Evolutionary conservation across 371 early-diverging fungal genomes (phyloP).

Genomic region (Rhizopus microsporus): DNA sequence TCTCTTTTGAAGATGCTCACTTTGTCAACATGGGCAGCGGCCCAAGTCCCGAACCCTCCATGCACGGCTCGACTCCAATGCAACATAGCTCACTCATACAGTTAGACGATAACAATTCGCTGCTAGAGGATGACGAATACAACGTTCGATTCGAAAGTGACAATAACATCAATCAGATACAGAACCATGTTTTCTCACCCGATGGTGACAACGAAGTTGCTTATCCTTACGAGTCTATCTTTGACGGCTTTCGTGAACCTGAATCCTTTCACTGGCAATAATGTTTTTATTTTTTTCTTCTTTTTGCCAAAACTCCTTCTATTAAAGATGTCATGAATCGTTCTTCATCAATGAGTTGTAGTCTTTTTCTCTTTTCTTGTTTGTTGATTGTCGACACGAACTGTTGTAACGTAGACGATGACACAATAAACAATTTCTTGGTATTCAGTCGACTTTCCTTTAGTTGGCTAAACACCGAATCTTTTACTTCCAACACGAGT

Average conservation of each 20-base stretch:
- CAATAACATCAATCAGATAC: constrained; percentile 9
- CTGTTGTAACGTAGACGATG: constrained; percentile 37
- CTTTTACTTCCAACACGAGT: constrained; percentile 37
- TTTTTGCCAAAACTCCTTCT: constrained; percentile 42
- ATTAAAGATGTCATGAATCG: constrained; percentile 41
- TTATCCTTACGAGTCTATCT: constrained; percentile 47
- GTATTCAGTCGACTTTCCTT: constrained; percentile 36
- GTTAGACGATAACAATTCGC: constrained; percentile 37
- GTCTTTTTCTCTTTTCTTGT: constrained; percentile 20
- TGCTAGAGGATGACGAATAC: constrained; percentile 9
- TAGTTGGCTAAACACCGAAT: constrained; percentile 38
- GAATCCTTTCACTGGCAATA: background rate
- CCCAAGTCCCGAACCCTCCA: constrained; percentile 34
- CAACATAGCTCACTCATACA: constrained; percentile 43
- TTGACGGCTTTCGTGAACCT: constrained; percentile 16
- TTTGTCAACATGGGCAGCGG: constrained; percentile 59
- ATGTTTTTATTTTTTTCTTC: constrained; percentile 15
- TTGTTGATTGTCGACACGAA: constrained; percentile 42
- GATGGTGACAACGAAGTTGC: constrained; percentile 67
- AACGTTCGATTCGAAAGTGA: constrained; percentile 27
- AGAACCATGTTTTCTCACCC: constrained; percentile 52
- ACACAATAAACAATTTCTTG: constrained; percentile 41
- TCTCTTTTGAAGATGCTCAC: constrained; percentile 67
- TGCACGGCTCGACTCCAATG: constrained; percentile 4
- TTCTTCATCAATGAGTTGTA: constrained; percentile 41